Base-by-base conservation (phyloP, 805 yeast genomes). In the Lachancea meyersii region DNA sequence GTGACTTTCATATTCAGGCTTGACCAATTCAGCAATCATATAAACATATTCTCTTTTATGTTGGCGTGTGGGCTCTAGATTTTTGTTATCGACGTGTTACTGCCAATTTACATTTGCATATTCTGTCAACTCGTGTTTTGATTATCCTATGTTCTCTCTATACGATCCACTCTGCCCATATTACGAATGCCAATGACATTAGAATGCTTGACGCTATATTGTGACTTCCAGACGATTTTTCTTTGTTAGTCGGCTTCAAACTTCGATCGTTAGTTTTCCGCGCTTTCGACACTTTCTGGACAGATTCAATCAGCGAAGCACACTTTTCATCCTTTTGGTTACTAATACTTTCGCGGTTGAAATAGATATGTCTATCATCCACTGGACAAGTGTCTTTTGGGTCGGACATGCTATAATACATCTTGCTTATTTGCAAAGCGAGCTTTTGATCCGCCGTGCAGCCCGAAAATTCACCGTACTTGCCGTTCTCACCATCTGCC, bases 401-500 rank as follows among this genome's bases (percentile, higher is more conserved):
- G 2, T 67, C 69, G 47, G 80, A 72, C 31, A 65, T 66, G 39
- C 61, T 61, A 61, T 79, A 79, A 41, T 74, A 82, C 60, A 80
- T 70, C 48, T 72, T 66, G 64, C 83, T 80, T 55, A 83, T 62
- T 19, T 76, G 71, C 52, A 71, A 78, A 1, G 86, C 74, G 40
- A 84, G 72, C 64, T 79, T 75, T 43, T 80, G 86, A 54, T 72
- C 72, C 35, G 73, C 63, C 9, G 79, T 67, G 56, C 93, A 85
- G 69, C 73, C 82, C 8, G 91, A 79, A 58, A 70, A 77, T 5
- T 73, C 70, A 46, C 93, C 93, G 57, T 83, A 84, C 0, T 48
- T 46, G 42, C 89, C 93, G 5, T 55, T 55, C 27, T 60, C 54
- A 49, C 86, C 88, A 61, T 80, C 69, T n/a, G 71, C 71, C 23